These are phyloP conservation scores for Stagonosporopsis cucurbitacearum DNA, from an alignment of 2,329 filamentous ascomycete genomes.

Conservation along the genomic window DNA sequence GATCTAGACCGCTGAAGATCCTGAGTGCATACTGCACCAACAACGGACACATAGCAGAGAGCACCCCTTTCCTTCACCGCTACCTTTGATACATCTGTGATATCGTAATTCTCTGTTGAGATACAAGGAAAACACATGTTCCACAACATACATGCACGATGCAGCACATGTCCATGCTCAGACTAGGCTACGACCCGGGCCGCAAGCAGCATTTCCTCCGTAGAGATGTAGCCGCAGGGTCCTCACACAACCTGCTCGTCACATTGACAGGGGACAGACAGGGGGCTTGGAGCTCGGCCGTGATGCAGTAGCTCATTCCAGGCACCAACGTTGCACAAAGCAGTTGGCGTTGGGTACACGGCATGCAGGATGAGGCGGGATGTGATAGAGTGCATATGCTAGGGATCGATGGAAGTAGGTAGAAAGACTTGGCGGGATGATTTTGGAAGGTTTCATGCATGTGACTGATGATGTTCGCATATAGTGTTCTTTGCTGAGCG, in stretches of 20 bases:
- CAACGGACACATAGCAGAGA: neutral
- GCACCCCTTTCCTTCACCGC: neutral
- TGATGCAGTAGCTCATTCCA: slow-evolving; percentile 5
- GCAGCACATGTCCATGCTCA: neutral
- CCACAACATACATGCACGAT: neutral
- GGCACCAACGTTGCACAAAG: neutral
- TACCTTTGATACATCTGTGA: too few species aligned
- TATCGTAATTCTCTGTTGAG: too few species aligned
- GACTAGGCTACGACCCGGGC: neutral
- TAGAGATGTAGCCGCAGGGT: neutral
- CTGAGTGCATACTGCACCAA: neutral
- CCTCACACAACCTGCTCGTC: neutral
- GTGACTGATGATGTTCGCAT: neutral
- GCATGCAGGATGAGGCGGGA: neutral
- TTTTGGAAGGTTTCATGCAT: neutral
- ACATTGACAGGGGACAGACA: neutral
- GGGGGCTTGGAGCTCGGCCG: neutral
- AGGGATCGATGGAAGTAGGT: too few species aligned
- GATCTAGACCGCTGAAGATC: neutral
- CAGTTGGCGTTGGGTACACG: neutral
- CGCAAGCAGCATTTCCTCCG: slow-evolving; percentile 1
- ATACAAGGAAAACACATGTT: too few species aligned
- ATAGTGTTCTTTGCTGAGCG: neutral
- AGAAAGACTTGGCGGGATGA: neutral
- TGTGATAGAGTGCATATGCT: neutral